Conservation (phyloP, 495 filamentous ascomycete genomes). For the Podospora anserina region DNA sequence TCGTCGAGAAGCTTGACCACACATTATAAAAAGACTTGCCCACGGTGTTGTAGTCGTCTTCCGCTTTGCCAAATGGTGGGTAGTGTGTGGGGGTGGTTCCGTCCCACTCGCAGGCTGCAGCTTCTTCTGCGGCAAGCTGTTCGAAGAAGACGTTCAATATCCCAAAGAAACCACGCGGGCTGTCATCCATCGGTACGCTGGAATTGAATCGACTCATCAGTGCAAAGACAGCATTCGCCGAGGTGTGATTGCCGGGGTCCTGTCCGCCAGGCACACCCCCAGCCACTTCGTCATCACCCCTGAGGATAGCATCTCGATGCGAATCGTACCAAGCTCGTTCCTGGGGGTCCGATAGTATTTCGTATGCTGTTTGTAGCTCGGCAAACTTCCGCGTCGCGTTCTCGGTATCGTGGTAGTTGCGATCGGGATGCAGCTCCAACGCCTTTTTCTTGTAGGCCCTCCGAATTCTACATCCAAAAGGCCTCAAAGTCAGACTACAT, state of each 20-base stretch:
- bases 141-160: conserved; percentile 71
- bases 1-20: conserved; percentile 81
- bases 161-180: conserved; percentile 75
- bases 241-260: conserved; percentile 66
- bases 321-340: conserved; percentile 98
- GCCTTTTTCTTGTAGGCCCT: conserved; percentile 89
- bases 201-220: conserved; percentile 74
- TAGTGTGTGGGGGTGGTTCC: conserved; percentile 55
- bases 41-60: conserved; percentile 64
- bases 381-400: conserved; percentile 81
- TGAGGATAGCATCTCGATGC: conserved; percentile 79
- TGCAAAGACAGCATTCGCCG: conserved; percentile 67
- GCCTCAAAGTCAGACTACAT: conserved; percentile 10
- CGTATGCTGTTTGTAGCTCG: conserved; percentile 88
- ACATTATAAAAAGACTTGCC: conserved; percentile 76
- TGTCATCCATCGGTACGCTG: conserved; percentile 72
- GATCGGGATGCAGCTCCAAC: conserved; percentile 90
- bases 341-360: conserved; percentile 90
- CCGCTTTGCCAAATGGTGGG: conserved; percentile 71
- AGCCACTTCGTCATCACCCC: conserved; percentile 52
- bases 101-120: conserved; percentile 66
- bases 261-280: conserved; percentile 51
- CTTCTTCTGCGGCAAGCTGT: conserved; percentile 77
- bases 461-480: conserved; percentile 63
- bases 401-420: conserved; percentile 84